Conservation (phyloP, 768 basidiomycete species). For the Trametes cinnabarina region DNA sequence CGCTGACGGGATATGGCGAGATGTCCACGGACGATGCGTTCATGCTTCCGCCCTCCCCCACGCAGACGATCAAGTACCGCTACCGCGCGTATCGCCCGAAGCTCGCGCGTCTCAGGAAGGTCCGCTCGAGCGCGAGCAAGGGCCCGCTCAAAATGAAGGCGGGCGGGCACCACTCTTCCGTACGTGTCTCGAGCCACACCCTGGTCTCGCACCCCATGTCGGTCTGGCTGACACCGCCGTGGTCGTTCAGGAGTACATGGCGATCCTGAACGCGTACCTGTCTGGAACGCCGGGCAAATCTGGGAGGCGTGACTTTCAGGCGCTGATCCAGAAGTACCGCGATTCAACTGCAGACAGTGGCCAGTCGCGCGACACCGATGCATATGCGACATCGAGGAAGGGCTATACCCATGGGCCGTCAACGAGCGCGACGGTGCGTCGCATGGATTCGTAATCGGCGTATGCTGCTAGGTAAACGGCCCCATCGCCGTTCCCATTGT, state of each 20-base stretch:
- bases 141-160: conserved; percentile 12
- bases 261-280: conserved; percentile 9
- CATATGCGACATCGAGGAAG: not conserved
- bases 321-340: conserved; percentile 18
- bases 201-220: not conserved
- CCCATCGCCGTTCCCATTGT: too few relatives aligned
- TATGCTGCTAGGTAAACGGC: not conserved
- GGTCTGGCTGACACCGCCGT: not conserved
- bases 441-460: not conserved
- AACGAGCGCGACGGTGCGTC: not conserved
- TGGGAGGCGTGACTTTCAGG: conserved; percentile 18
- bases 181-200: not conserved
- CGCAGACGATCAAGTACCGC: conserved; percentile 22
- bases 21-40: conserved; percentile 9
- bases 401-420: not conserved
- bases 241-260: conserved; percentile 3
- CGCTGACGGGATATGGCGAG: conserved; percentile 19
- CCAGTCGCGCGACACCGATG: conserved; percentile 7
- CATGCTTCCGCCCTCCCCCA: conserved; percentile 18
- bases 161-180: conserved; percentile 5
- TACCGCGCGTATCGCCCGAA: conserved; percentile 21
- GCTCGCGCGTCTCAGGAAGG: conserved; percentile 15
- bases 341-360: conserved; percentile 9
- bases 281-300: conserved; percentile 4
- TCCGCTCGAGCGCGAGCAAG: conserved; percentile 10